These are phyloP conservation scores for Tricharina praecox DNA, from an alignment of 495 filamentous ascomycete genomes.

Conservation along the genomic window DNA sequence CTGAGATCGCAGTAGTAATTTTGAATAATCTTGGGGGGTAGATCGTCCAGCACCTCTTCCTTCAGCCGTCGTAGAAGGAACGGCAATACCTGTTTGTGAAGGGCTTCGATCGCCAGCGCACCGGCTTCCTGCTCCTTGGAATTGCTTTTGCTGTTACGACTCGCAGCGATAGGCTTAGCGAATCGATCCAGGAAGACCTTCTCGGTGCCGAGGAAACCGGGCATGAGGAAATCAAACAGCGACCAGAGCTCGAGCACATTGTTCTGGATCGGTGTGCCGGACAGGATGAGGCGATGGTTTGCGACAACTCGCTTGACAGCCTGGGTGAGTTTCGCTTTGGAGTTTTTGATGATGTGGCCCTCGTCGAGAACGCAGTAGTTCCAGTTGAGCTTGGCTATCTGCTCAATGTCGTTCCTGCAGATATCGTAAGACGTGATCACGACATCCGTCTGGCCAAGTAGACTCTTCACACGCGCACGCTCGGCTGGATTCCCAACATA, in stretches of 20 bases:
- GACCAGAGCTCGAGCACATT: conserved; percentile 98
- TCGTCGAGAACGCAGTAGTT: conserved; percentile 97
- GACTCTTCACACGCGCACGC: conserved; percentile 47
- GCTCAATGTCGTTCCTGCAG: conserved; percentile 77
- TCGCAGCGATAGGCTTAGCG: conserved; percentile 90
- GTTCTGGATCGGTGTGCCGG: conserved; percentile 95
- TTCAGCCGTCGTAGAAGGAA: conserved; percentile 94
- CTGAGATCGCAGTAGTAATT: conserved; percentile 99
- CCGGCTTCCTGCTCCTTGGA: conserved; percentile 97
- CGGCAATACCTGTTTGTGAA: conserved; percentile 94
- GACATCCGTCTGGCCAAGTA: conserved; percentile 62
- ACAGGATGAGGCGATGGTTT: conserved; percentile 90
- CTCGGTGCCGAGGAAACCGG: conserved; percentile 92
- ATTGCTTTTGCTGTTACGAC: conserved; percentile 85
- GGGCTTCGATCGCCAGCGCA: conserved; percentile 83
- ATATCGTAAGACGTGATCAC: conserved; percentile 97
- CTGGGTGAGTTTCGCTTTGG: conserved; percentile 76
- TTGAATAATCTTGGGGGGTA: conserved; percentile 95
- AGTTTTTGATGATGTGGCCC: conserved; percentile 96
- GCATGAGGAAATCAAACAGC: conserved; percentile 97
- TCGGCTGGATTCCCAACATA: conserved; percentile 81
- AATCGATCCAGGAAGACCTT: conserved; percentile 97
- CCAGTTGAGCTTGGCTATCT: conserved; percentile 71
- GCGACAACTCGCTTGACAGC: conserved; percentile 76
- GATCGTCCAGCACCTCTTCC: conserved; percentile 89